Conservation (phyloP, 495 filamentous ascomycete genomes). For the Aspergillus asperescens region DNA sequence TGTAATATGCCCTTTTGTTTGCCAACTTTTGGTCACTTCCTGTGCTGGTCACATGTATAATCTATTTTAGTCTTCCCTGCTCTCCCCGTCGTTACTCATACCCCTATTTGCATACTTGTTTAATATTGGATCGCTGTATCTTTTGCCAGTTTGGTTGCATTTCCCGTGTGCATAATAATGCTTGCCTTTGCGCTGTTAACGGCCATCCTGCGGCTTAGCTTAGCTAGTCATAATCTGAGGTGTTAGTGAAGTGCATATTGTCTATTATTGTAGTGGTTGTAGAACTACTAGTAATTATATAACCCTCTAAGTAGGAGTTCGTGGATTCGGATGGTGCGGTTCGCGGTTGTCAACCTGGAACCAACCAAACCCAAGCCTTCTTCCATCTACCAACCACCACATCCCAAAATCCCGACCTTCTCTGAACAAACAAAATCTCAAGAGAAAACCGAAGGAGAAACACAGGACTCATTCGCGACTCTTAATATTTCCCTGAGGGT, state of each 20-base stretch:
- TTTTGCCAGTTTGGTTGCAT: conserved; percentile 19
- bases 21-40: conserved; percentile 9
- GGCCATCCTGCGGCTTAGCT: conserved; percentile 17
- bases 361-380: no score
- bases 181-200: conserved; percentile 13
- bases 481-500: no score
- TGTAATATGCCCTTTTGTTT: background rate
- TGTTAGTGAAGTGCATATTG: conserved; percentile 6
- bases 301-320: no score
- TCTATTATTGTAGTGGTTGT: background rate
- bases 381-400: no score
- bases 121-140: conserved; percentile 18
- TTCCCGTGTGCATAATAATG: conserved; percentile 20
- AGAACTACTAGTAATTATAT: no score
- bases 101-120: conserved; percentile 22
- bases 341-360: no score
- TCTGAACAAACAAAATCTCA: no score
- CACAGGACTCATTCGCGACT: no score
- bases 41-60: conserved; percentile 32
- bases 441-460: no score
- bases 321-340: no score
- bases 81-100: conserved; percentile 29
- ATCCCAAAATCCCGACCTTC: no score
- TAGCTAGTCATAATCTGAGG: conserved; percentile 24
- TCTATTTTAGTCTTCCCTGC: conserved; percentile 25